phyloP scores from a whole-genome alignment of 805 yeast species.

The Citeromyces matritensis region DNA sequence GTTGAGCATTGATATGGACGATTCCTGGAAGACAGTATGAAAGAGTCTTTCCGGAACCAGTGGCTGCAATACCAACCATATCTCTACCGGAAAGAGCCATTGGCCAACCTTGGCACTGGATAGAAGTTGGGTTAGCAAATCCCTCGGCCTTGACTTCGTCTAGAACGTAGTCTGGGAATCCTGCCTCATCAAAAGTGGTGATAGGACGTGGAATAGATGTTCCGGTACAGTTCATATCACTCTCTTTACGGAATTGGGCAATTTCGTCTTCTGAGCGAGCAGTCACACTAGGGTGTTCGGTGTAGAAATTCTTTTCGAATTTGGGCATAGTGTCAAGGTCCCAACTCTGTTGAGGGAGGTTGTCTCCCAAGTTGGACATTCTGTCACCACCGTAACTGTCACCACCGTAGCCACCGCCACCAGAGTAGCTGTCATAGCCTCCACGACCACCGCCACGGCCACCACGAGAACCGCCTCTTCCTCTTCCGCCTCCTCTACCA shows the following conservation, averaged over 20 bases:
- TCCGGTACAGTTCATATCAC: conserved; percentile 81
- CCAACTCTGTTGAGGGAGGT: conserved; percentile 67
- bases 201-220: conserved; percentile 88
- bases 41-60: conserved; percentile 98
- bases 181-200: conserved; percentile 88
- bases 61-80: conserved; percentile 97
- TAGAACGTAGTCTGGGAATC: conserved; percentile 90
- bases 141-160: conserved; percentile 84
- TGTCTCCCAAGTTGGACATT: conserved; percentile 24
- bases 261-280: conserved; percentile 65
- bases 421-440: conserved; percentile 6
- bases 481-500: conserved; percentile 7
- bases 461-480: conserved; percentile 15
- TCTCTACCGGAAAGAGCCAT: conserved; percentile 99
- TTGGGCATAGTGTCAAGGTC: conserved; percentile 64
- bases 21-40: conserved; percentile 95
- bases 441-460: conserved; percentile 21
- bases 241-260: conserved; percentile 57
- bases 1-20: conserved; percentile 97
- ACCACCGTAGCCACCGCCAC: conserved; percentile 17
- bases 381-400: conserved; percentile 19
- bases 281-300: conserved; percentile 69
- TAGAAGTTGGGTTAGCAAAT: conserved; percentile 87
- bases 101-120: conserved; percentile 99
- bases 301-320: conserved; percentile 91